Percentiles rank a stretch among this genome's conserved stretches.
These are phyloP conservation scores for Adenanthera pavonina DNA, from an alignment of 306 rosid species.

Conservation along the genomic window DNA sequence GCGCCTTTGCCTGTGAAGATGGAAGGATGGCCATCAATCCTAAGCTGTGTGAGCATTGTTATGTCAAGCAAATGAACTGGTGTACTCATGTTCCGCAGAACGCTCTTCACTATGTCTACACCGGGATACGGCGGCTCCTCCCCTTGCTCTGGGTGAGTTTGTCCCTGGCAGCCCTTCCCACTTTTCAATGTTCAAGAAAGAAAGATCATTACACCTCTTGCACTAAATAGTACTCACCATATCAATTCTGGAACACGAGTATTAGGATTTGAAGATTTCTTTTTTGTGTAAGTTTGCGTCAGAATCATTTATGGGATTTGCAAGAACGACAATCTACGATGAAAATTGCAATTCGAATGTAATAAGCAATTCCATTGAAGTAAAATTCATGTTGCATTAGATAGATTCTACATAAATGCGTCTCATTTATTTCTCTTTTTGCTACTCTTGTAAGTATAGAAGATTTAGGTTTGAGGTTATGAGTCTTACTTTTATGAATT, in stretches of 20 bases:
- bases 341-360: too few species aligned
- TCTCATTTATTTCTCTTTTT: background rate
- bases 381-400: background rate
- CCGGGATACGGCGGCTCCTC: conserved; percentile 48
- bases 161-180: conserved; percentile 44
- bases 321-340: too few species aligned
- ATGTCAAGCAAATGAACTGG: conserved; percentile 62
- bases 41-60: conserved; percentile 66
- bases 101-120: conserved; percentile 55
- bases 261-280: background rate
- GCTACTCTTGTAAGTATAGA: too few species aligned
- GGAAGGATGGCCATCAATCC: conserved; percentile 82
- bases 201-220: background rate
- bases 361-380: background rate
- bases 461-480: background rate
- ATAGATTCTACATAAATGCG: background rate
- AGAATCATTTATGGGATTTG: background rate
- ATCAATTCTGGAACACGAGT: background rate
- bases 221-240: background rate
- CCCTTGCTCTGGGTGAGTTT: conserved; percentile 52
- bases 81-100: conserved; percentile 41
- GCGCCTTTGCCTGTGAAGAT: conserved; percentile 50
- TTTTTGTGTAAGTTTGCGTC: background rate
- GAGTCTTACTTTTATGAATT: background rate
- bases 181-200: conserved; percentile 23